Conservation (phyloP, 2,329 filamentous ascomycete genomes). For the Pseudocercospora ulei region DNA sequence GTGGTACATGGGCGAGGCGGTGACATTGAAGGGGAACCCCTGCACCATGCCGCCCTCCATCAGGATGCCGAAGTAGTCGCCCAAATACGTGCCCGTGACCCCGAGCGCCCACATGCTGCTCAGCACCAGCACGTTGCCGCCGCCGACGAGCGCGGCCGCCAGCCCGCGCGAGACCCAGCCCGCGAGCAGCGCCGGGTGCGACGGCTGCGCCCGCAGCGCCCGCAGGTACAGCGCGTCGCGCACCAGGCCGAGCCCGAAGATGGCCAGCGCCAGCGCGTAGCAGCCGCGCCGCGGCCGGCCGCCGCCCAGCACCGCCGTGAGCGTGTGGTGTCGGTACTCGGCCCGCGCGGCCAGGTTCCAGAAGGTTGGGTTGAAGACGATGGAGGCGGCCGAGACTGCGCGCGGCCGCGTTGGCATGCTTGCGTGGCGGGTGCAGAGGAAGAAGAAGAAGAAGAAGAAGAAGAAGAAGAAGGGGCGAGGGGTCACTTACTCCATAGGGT, state of each 20-base stretch:
- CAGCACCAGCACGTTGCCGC: slow-evolving; percentile 75
- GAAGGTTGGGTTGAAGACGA: slow-evolving; percentile 95
- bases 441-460: slow-evolving; percentile 95
- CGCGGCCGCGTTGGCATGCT: too few relatives aligned
- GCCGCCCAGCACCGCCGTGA: slow-evolving; percentile 75
- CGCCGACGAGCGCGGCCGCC: slow-evolving; percentile 60
- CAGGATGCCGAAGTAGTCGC: slow-evolving; percentile 96
- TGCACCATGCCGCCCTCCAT: slow-evolving; percentile 91
- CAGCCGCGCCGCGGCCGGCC: slow-evolving; percentile 70
- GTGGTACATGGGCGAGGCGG: slow-evolving; percentile 89
- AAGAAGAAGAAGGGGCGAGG: slow-evolving; percentile 52
- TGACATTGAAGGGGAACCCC: slow-evolving; percentile 90
- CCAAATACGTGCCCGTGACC: slow-evolving; percentile 89
- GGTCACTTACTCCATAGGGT: slow-evolving; percentile 40
- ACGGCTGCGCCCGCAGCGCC: slow-evolving; percentile 66
- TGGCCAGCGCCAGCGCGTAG: slow-evolving; percentile 77
- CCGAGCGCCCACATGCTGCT: slow-evolving; percentile 86
- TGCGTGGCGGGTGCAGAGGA: too few relatives aligned
- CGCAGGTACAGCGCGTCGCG: slow-evolving; percentile 72
- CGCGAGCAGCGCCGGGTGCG: slow-evolving; percentile 62
- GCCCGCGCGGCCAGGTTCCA: slow-evolving; percentile 84
- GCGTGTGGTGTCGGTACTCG: slow-evolving; percentile 86
- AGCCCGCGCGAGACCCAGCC: slow-evolving; percentile 50
- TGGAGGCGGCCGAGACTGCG: slow-evolving; percentile 47
- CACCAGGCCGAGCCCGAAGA: slow-evolving; percentile 84